These are phyloP conservation scores for Stylosanthes scabra DNA, from an alignment of 331 rosid species.

Conservation along the genomic window DNA sequence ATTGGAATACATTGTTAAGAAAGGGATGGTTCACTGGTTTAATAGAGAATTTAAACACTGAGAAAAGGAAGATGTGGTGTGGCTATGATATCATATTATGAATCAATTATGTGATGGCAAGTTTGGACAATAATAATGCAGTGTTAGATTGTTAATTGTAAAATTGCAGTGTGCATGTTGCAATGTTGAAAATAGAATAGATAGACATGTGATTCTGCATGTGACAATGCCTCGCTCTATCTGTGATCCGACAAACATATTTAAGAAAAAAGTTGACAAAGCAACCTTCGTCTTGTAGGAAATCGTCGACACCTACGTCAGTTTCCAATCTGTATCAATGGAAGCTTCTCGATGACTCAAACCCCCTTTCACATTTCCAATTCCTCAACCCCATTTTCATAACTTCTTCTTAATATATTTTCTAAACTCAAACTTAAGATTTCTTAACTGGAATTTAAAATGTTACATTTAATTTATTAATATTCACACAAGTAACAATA, in stretches of 20 bases:
- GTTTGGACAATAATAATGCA: conserved; percentile 18
- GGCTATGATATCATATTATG: neutral
- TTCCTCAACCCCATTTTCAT: neutral
- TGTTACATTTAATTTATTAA: too few species aligned
- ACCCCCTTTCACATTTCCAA: conserved; percentile 9
- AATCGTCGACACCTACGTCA: conserved; percentile 35
- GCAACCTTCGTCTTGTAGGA: conserved; percentile 33
- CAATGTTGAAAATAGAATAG: conserved; percentile 36
- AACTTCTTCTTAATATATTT: neutral
- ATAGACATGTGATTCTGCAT: conserved; percentile 47
- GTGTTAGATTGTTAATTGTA: too few species aligned
- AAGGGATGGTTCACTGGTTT: conserved; percentile 11
- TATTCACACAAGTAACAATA: too few species aligned
- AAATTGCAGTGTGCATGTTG: conserved; percentile 12
- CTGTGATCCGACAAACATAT: conserved; percentile 23
- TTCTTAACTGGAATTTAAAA: too few species aligned
- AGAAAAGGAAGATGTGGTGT: neutral
- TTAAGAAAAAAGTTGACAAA: conserved; percentile 41
- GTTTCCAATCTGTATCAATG: conserved; percentile 20
- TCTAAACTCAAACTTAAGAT: too few species aligned
- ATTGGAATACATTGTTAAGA: neutral
- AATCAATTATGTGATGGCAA: neutral
- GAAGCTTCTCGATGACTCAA: conserved; percentile 26
- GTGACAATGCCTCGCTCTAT: conserved; percentile 33
- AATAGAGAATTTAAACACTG: neutral